These are phyloP conservation scores for Plasmodium vinckei DNA, from an alignment of 169 alveolate genomes.

Conservation along the genomic window DNA sequence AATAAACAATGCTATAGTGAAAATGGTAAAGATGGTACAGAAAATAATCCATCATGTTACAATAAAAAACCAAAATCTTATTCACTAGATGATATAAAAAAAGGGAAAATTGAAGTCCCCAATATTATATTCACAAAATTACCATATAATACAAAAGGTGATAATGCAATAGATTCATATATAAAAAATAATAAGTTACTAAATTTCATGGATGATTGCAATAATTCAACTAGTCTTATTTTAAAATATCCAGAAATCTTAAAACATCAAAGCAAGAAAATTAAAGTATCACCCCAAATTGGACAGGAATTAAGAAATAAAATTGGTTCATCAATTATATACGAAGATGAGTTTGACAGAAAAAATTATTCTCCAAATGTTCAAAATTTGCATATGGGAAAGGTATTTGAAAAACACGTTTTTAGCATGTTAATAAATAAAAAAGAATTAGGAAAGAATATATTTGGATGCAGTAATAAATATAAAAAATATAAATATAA, in stretches of 20 bases:
- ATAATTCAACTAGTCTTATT: slow-evolving; percentile 53
- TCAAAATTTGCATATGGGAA: slow-evolving; percentile 67
- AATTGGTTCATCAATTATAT: slow-evolving; percentile 64
- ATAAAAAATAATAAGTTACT: slow-evolving; percentile 51
- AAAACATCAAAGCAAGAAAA: slow-evolving; percentile 7
- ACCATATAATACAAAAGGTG: slow-evolving; percentile 31
- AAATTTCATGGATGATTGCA: slow-evolving; percentile 71
- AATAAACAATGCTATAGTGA: slow-evolving; percentile 8
- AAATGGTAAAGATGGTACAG: slow-evolving; percentile 5
- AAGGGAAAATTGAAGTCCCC: slow-evolving; percentile 54
- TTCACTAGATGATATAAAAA: slow-evolving; percentile 66
- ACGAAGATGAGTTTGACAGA: slow-evolving; percentile 74
- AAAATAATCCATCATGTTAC: slow-evolving; percentile 2
- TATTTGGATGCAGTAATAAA: slow-evolving; percentile 39
- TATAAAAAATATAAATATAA: slow-evolving; percentile 67
- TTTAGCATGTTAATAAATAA: slow-evolving; percentile 69
- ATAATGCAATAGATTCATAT: slow-evolving; percentile 64
- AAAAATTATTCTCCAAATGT: slow-evolving; percentile 55
- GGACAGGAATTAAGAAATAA: slow-evolving; percentile 30
- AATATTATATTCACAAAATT: slow-evolving; percentile 35
- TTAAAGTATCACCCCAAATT: slow-evolving; percentile 11
- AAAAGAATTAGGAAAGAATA: slow-evolving; percentile 51
- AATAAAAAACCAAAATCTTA: slow-evolving; percentile 40
- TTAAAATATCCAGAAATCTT: slow-evolving; percentile 68
- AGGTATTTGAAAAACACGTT: slow-evolving; percentile 62